Conservation (phyloP, 768 basidiomycete species). For the Serendipita sp. region DNA sequence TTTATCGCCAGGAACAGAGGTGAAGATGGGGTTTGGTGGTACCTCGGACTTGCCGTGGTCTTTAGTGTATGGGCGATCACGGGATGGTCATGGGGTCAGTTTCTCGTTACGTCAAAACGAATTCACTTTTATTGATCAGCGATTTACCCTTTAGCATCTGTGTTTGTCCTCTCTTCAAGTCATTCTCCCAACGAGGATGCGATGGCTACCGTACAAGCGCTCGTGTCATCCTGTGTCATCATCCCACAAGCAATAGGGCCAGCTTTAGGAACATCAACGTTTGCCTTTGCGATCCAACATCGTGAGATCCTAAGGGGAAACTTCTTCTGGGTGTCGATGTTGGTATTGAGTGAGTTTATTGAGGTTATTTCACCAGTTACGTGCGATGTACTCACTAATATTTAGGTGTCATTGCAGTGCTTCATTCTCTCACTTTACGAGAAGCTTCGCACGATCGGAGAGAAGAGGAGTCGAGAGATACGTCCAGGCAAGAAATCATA, state of each 20-base stretch:
- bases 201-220: background rate
- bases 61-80: background rate
- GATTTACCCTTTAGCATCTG: background rate
- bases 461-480: background rate
- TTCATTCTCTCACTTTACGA: background rate
- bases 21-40: slow-evolving; percentile 3
- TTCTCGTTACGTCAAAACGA: background rate
- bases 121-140: background rate
- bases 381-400: background rate
- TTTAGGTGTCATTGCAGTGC: background rate
- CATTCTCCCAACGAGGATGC: background rate
- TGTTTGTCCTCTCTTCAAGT: background rate
- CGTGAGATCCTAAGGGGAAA: background rate
- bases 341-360: background rate
- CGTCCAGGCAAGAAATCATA: background rate
- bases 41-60: background rate
- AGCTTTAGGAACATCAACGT: background rate
- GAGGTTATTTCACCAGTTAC: background rate
- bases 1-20: background rate
- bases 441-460: background rate
- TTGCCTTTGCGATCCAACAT: slow-evolving; percentile 1
- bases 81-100: background rate
- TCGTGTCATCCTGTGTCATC: background rate
- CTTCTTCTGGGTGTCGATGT: background rate
- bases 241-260: background rate